Conservation (phyloP, 2,329 filamentous ascomycete genomes). For the Trichophyton benhamiae region DNA sequence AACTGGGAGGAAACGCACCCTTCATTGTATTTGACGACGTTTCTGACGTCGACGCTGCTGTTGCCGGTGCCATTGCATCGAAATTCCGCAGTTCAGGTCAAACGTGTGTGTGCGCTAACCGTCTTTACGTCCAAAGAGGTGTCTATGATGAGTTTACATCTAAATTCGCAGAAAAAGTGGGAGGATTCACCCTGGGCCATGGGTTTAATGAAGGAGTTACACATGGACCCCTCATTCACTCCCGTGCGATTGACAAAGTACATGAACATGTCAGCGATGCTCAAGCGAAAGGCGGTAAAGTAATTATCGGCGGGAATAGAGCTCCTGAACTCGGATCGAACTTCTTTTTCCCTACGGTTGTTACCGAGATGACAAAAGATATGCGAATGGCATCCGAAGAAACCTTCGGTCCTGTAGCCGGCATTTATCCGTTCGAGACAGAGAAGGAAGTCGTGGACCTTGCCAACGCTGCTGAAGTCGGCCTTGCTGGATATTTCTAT, state of each 20-base stretch:
- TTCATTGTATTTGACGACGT: constrained; percentile 92
- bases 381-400: constrained; percentile 82
- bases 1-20: constrained; percentile 87
- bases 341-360: constrained; percentile 82
- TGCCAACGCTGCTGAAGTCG: constrained; percentile 73
- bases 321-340: constrained; percentile 64
- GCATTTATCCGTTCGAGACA: constrained; percentile 74
- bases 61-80: constrained; percentile 66
- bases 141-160: constrained; percentile 43
- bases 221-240: constrained; percentile 53
- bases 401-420: constrained; percentile 90
- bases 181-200: constrained; percentile 35
- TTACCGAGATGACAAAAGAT: constrained; percentile 70
- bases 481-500: constrained; percentile 91
- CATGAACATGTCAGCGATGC: constrained; percentile 71
- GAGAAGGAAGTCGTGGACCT: constrained; percentile 78
- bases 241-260: constrained; percentile 67
- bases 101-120: constrained; percentile 75
- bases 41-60: constrained; percentile 73
- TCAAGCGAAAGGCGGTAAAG: constrained; percentile 59
- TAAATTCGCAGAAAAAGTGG: constrained; percentile 44
- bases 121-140: constrained; percentile 41
- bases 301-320: constrained; percentile 63
- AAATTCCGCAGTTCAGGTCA: constrained; percentile 95
- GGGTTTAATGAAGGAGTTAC: constrained; percentile 37